A percentile compares a stretch with the other conserved stretches of the same genome.
Conservation (phyloP, 2,329 filamentous ascomycete genomes). For the Tolypocladium ophioglossoides region DNA sequence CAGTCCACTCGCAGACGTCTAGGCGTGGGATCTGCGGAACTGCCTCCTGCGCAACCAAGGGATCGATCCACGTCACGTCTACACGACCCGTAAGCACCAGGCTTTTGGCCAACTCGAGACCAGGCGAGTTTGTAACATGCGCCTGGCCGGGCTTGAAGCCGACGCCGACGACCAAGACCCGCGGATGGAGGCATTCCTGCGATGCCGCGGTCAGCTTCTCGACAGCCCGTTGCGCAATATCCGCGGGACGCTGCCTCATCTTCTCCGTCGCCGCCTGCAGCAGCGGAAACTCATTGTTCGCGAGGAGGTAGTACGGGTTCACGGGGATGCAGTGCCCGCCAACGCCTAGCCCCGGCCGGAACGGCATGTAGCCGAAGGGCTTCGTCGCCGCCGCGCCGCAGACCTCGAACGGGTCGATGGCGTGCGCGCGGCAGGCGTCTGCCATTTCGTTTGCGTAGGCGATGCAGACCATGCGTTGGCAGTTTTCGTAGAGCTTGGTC, state of each 20-base stretch:
- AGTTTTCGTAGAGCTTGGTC: slow-evolving; percentile 49
- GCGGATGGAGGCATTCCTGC: slow-evolving; percentile 8
- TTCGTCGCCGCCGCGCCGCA: slow-evolving; percentile 37
- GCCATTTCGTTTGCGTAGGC: slow-evolving; percentile 48
- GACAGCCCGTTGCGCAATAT: slow-evolving; percentile 26
- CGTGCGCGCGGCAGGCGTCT: slow-evolving; percentile 34
- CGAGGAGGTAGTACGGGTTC: slow-evolving; percentile 42
- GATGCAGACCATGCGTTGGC: slow-evolving; percentile 43
- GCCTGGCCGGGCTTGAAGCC: slow-evolving; percentile 41
- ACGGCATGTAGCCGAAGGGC: slow-evolving; percentile 41
- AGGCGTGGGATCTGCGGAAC: slow-evolving; percentile 29
- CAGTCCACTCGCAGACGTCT: slow-evolving; percentile 26
- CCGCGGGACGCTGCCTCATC: slow-evolving; percentile 31
- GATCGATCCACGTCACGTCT: slow-evolving; percentile 33
- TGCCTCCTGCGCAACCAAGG: slow-evolving; percentile 29
- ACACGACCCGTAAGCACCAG: slow-evolving; percentile 24
- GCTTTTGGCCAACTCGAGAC: slow-evolving; percentile 28
- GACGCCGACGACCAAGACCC: slow-evolving; percentile 34
- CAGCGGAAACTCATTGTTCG: slow-evolving; percentile 35
- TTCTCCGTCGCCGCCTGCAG: slow-evolving; percentile 30
- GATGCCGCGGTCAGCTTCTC: slow-evolving; percentile 13
- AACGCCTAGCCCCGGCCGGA: slow-evolving; percentile 36
- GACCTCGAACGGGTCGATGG: slow-evolving; percentile 41
- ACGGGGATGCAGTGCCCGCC: slow-evolving; percentile 47
- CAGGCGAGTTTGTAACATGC: slow-evolving; percentile 35